Conservation (phyloP, 768 basidiomycete genomes). For the Leccinum variicolor region DNA sequence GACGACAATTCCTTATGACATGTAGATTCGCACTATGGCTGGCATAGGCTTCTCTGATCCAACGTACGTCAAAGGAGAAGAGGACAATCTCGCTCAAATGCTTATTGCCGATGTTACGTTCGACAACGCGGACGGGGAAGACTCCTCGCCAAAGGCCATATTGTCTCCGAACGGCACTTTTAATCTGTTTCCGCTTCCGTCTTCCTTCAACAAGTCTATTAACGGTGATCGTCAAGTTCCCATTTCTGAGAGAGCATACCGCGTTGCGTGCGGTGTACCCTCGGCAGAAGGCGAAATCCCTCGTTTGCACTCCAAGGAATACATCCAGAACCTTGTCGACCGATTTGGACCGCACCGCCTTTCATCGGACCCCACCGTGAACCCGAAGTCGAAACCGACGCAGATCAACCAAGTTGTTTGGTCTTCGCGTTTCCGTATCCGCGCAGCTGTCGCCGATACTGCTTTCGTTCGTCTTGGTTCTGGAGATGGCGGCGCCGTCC, state of each 20-base stretch:
- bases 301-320: neutral
- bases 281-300: conserved; percentile 33
- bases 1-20: no score
- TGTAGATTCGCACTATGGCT: no score
- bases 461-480: conserved; percentile 32
- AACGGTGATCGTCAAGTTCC: neutral
- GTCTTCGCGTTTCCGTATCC: conserved; percentile 34
- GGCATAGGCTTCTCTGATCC: no score
- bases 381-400: no score
- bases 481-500: conserved; percentile 14
- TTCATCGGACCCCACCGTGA: no score
- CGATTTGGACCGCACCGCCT: no score
- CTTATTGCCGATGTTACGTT: conserved; percentile 47
- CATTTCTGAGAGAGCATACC: conserved; percentile 28
- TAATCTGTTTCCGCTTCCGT: conserved; percentile 20
- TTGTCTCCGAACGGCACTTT: conserved; percentile 32
- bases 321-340: no score
- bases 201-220: no score
- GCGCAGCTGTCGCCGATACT: conserved; percentile 40
- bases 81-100: conserved; percentile 33
- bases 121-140: neutral
- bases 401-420: no score
- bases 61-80: no score
- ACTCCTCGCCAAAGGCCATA: conserved; percentile 14
- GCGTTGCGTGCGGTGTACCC: conserved; percentile 41